Base-by-base conservation (phyloP, 352 stramenopile species). In the Phytophthora idaei region DNA sequence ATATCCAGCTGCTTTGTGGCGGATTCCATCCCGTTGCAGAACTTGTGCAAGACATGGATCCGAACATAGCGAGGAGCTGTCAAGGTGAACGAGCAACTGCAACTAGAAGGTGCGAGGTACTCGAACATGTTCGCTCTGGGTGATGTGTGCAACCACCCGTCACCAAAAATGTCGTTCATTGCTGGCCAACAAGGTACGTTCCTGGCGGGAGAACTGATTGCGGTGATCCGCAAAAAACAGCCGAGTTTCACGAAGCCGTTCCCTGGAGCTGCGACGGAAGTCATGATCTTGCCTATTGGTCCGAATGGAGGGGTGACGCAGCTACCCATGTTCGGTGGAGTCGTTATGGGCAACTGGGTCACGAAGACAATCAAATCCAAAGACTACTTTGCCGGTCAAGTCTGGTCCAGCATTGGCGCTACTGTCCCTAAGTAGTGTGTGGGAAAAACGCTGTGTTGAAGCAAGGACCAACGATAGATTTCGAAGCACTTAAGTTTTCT, bases 41-140 rank as follows among this genome's bases (percentile, higher is more conserved):
- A n/a, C 48, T 81, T 9, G 49, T 77, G 4, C 15, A 57, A 31
- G 42, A 67, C 1, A 51, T 80, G 41, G 68, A 77, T n/a, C 11
- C 55, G 0, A 31, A 39, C 0, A 25, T 77, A 65, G 0, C 49
- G 52, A 31, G 72, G 72, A 4, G 29, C 45, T 45, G 54, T 79
- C 49, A 73, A 66, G 11, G 72, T 79, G 39, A 79, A 77, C 36
- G 51, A 9, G 0, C 58, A 74, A 15, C 32, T 79, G 34, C 67
- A 79, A 28, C 34, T 83, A 28, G 73, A 77, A 54, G 61, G 67
- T 17, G 49, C 45, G 0, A 64, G 54, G 27, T 78, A 57, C n/a
- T 29, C 49, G 3, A 59, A 80, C 39, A 68, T 83, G 28, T 83
- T 81, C 45, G 70, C 66, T 50, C n/a, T 81, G 5, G 76, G 73